Evolutionary conservation across 23 red algal species (phyloP).

Genomic region (Chondrus crispus): DNA sequence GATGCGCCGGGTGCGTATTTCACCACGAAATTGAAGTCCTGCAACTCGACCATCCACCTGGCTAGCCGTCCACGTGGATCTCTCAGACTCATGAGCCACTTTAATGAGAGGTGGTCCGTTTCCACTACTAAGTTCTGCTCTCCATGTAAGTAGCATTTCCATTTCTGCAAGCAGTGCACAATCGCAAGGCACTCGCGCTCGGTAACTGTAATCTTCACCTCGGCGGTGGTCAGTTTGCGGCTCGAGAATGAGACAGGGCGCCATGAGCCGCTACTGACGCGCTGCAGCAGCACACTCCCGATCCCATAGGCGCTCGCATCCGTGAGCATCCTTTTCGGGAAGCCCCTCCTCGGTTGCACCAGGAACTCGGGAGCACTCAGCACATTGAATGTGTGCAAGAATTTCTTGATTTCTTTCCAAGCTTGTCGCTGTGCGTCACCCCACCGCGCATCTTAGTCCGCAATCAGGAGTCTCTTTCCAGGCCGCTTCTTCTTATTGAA

Average conservation of each 20-base stretch:
- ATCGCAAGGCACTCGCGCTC: neutral
- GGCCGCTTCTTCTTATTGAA: neutral
- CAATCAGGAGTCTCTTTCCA: neutral
- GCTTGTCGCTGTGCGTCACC: neutral
- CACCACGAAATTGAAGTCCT: neutral
- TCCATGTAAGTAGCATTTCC: neutral
- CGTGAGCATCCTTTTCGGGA: neutral
- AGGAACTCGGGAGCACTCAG: neutral
- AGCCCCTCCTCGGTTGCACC: neutral
- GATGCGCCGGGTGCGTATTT: too few species aligned
- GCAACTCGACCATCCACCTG: neutral
- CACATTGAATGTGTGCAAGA: too few species aligned
- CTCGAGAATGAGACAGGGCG: neutral
- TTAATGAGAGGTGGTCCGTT: neutral
- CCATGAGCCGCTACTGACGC: neutral
- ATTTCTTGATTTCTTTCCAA: neutral
- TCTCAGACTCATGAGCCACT: neutral
- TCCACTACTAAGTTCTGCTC: neutral
- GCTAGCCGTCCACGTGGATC: neutral
- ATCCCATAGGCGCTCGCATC: neutral
- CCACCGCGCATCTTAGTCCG: neutral
- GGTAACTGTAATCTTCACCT: neutral
- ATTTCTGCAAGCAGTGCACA: neutral
- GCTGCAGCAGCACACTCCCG: neutral
- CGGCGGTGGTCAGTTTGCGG: neutral